A percentile compares a stretch with the other conserved stretches of the same genome.
Conservation (phyloP, 1,284 basidiomycete species). For the Ceratobasidium sp. region DNA sequence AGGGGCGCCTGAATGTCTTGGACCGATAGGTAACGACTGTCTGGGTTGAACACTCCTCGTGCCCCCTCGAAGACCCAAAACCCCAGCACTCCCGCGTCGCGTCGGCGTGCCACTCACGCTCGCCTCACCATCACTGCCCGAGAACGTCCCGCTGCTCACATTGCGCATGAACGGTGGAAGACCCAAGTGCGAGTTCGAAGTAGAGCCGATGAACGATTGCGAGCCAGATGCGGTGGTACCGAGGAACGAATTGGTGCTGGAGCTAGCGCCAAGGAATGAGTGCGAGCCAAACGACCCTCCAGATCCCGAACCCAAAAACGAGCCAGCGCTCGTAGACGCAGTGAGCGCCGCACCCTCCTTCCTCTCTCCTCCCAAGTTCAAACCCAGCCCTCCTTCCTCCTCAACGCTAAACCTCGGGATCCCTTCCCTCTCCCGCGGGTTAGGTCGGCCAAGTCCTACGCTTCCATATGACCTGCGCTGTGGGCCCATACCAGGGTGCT, state of each 20-base stretch:
- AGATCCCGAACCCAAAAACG: constrained; percentile 9
- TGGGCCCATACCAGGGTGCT: constrained; percentile 1
- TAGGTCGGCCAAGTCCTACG: constrained; percentile 23
- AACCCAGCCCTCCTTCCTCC: constrained; percentile 35
- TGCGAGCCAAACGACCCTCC: constrained; percentile 7
- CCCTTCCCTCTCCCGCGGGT: background rate
- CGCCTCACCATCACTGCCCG: constrained; percentile 67
- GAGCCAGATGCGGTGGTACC: constrained; percentile 8
- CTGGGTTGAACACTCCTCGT: constrained; percentile 5
- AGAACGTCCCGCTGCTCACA: constrained; percentile 80
- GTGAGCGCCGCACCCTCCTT: background rate
- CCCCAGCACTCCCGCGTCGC: constrained; percentile 50
- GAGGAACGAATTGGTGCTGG: background rate
- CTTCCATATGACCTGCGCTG: constrained; percentile 19
- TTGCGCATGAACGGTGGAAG: constrained; percentile 70
- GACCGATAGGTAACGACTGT: constrained; percentile 23
- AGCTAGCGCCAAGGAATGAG: background rate
- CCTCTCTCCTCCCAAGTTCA: background rate
- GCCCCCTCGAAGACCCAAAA: background rate
- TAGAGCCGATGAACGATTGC: too few relatives aligned
- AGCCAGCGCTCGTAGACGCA: constrained; percentile 14
- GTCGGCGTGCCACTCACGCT: constrained; percentile 69
- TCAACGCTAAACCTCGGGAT: constrained; percentile 28
- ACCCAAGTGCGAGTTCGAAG: background rate
- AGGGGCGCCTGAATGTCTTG: constrained; percentile 14